Conservation (phyloP, 2,329 filamentous ascomycete genomes). For the Chaetoscypha palmicola region DNA sequence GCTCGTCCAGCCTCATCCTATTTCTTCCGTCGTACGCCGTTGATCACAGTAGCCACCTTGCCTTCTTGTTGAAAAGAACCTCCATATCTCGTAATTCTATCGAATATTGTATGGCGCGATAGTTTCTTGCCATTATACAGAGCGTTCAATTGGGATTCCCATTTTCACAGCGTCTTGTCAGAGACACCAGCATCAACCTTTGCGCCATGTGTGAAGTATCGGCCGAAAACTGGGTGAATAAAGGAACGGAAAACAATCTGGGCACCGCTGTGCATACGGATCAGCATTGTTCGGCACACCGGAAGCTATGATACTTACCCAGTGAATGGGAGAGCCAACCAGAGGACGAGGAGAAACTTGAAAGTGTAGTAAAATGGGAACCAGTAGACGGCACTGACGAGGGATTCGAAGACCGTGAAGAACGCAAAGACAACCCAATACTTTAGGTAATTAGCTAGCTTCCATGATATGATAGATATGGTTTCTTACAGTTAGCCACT, state of each 20-base stretch:
- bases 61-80: conserved; percentile 5
- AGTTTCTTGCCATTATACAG: conserved; percentile 5
- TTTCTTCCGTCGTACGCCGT: no score
- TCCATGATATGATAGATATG: neutral
- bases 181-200: conserved; percentile 62
- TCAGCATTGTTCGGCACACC: neutral
- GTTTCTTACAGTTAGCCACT: conserved; percentile 63
- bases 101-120: conserved; percentile 11
- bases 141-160: conserved; percentile 4
- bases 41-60: neutral
- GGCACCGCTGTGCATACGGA: conserved; percentile 63
- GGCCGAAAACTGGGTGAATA: conserved; percentile 82
- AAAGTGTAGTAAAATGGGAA: conserved; percentile 99
- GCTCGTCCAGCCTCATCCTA: no score
- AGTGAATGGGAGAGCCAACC: conserved; percentile 94
- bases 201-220: conserved; percentile 65
- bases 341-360: conserved; percentile 96
- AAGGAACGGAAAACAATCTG: conserved; percentile 96
- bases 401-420: conserved; percentile 77
- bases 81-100: conserved; percentile 5
- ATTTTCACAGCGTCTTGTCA: conserved; percentile 58
- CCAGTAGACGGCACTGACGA: conserved; percentile 83
- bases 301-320: conserved; percentile 53
- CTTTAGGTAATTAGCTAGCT: conserved; percentile 34
- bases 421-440: conserved; percentile 86